Evolutionary conservation across 805 yeast genomes (phyloP), one percentile per base, ranked within the genome.

Genomic region (Starmerella cellae): DNA sequence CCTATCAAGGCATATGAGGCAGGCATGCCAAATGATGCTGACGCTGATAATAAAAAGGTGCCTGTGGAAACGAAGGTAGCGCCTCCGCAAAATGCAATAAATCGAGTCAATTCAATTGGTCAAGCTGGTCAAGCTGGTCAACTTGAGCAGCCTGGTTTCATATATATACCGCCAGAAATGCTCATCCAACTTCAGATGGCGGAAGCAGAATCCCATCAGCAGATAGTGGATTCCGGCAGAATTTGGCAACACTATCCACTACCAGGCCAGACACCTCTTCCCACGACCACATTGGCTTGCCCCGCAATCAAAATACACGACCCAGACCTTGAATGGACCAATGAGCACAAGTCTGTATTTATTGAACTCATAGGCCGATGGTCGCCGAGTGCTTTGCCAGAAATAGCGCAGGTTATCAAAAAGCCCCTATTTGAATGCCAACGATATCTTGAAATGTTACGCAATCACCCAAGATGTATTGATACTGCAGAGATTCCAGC

Each of bases 281-380:
- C 19, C 4, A 29, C 24, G 31, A 28, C 21, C 8, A 27, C 11
- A 29, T 10, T 17, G 13, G 17, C 27, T 11, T 28, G 27, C 37
- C 17, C 3, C 17, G 10, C 4, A 16, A 6, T 6, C 27, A 6
- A n/a, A n/a, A 13, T 18, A 9, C 6, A 10, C 6, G 27, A 21
- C n/a, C 27, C 27, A 9, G 22, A 8, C 13, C n/a, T 43, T 8
- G 6, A 17, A n/a, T 51, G 51, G 54, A 42, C 46, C 4, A 45
- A 39, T 10, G 22, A 19, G 13, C 48, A 51, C 20, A 51, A 51
- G 36, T 35, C 42, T 3, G 45, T 37, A 20, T 44, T 51, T 31
- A 32, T 45, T 6, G 49, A 38, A 16, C 39, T 51, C 9, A 16
- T 51, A 2, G 50, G 50, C 34, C 54, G 55, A 8, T 22, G 43